A percentile compares a stretch with the other conserved stretches of the same genome.
phyloP scores from a whole-genome alignment of 257 asterid species.

The Thymus mandschuricus region DNA sequence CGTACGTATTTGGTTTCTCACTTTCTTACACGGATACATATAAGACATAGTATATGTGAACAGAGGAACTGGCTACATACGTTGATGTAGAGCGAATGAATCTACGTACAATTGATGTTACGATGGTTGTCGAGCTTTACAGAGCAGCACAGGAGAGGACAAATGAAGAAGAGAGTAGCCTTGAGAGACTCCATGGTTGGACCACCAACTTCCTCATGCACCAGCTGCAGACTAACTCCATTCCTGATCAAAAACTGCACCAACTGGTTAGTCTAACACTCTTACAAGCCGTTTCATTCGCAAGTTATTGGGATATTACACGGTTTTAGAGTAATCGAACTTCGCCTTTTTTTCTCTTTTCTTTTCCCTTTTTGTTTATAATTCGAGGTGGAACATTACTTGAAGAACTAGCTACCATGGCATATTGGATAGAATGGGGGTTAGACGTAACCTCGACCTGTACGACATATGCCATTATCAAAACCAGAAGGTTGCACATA shows the following conservation, averaged over 20 bases:
- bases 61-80: constrained; percentile 44
- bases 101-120: constrained; percentile 9
- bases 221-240: constrained; percentile 31
- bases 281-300: not conserved
- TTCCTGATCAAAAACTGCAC: constrained; percentile 31
- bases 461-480: constrained; percentile 18
- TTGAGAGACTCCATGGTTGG: constrained; percentile 42
- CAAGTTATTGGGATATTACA: too few relatives aligned
- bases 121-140: constrained; percentile 46
- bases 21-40: too few relatives aligned
- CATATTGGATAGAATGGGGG: constrained; percentile 23
- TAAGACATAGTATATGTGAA: too few relatives aligned
- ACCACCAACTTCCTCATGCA: constrained; percentile 41
- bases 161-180: constrained; percentile 37
- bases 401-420: constrained; percentile 40
- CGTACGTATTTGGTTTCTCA: too few relatives aligned
- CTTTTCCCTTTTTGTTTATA: too few relatives aligned
- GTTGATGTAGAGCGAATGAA: constrained; percentile 29
- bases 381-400: constrained; percentile 39
- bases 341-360: too few relatives aligned
- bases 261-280: constrained; percentile 36
- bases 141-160: constrained; percentile 49
- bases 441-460: constrained; percentile 28
- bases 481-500: not conserved
- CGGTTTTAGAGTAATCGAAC: not conserved